Evolutionary conservation across 2,329 filamentous ascomycete genomes (phyloP).

Genomic region (Diaporthe sp.): DNA sequence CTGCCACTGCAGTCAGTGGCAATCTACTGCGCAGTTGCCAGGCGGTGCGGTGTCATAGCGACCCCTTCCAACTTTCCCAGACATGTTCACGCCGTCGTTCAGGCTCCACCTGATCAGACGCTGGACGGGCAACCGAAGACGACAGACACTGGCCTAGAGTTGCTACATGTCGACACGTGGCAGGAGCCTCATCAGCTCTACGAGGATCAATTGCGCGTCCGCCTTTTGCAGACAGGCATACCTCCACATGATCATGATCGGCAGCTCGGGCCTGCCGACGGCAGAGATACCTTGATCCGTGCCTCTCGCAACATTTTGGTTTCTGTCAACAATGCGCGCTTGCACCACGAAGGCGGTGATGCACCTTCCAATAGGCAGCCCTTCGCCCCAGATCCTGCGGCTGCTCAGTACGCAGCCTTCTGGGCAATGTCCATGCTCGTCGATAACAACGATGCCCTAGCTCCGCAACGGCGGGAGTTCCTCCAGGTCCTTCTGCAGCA

Average conservation of each 20-base stretch:
- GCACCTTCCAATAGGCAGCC: not conserved
- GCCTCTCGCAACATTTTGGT: conserved; percentile 76
- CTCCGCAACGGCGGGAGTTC: conserved; percentile 30
- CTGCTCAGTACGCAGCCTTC: conserved; percentile 40
- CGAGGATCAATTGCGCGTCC: conserved; percentile 15
- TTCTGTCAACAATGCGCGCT: conserved; percentile 63
- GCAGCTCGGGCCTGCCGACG: conserved; percentile 65
- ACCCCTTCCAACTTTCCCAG: conserved; percentile 75
- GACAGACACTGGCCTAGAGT: conserved; percentile 45
- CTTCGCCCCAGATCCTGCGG: conserved; percentile 27
- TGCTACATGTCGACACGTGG: conserved; percentile 71
- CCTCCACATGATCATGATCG: conserved; percentile 21
- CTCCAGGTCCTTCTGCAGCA: conserved; percentile 34
- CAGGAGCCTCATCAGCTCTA: conserved; percentile 37
- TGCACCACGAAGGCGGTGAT: not conserved
- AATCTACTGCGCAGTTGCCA: conserved; percentile 76
- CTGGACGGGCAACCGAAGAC: conserved; percentile 47
- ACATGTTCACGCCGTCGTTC: conserved; percentile 76
- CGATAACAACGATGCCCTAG: conserved; percentile 17
- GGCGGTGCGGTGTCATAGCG: conserved; percentile 70
- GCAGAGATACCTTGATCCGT: conserved; percentile 70
- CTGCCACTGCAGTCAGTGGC: conserved; percentile 74
- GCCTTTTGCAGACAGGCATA: conserved; percentile 23
- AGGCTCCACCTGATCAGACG: conserved; percentile 46
- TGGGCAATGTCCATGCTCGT: conserved; percentile 42